Evolutionary conservation across 306 rosid species (phyloP), one percentile per base, ranked within the genome.

Genomic region (Trifolium fragiferum): DNA sequence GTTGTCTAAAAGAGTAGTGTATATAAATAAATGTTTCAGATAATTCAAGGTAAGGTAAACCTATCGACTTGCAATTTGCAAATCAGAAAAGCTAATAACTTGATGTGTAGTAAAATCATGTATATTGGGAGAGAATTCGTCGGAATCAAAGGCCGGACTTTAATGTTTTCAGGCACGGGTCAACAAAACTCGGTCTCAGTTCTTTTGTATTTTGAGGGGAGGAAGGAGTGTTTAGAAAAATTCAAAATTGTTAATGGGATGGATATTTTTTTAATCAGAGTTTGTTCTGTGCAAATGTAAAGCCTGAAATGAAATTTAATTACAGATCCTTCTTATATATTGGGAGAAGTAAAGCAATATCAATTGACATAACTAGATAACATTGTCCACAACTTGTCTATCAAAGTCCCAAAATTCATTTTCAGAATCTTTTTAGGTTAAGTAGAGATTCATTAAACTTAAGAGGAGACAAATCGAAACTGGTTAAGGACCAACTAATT

Each of bases 41-140:
- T 61, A 20, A 79, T 41, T 27, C 61, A 15, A 54, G 73, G 57
- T 66, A 74, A 37, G 61, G 44, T 46, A 66, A 65, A 41, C 41
- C 76, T 59, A 10, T 41, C 58, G 70, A 60, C 67, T 23, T 46
- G 70, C 53, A 59, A 59, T 21, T 64, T 57, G 69, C 8, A 78
- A 55, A 63, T 61, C 6, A 11, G 43, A 74, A 62, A 76, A 15
- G 59, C 30, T 16, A 67, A 30, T 23, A 82, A 68, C 27, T 53
- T 53, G 20, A 49, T 49, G 35, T 40, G 16, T 25, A 77, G 43
- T 47, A 50, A 47, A 33, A 67, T 32, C 72, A 76, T 8, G 60
- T 10, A 7, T 33, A 51, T 59, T 25, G 18, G 59, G 11, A 65
- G 70, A 60, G 46, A 61, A 67, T 35, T 55, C 1, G 40, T 37